These are phyloP conservation scores for Podaxis carcinomalis DNA, from an alignment of 768 basidiomycete species.

Conservation along the genomic window DNA sequence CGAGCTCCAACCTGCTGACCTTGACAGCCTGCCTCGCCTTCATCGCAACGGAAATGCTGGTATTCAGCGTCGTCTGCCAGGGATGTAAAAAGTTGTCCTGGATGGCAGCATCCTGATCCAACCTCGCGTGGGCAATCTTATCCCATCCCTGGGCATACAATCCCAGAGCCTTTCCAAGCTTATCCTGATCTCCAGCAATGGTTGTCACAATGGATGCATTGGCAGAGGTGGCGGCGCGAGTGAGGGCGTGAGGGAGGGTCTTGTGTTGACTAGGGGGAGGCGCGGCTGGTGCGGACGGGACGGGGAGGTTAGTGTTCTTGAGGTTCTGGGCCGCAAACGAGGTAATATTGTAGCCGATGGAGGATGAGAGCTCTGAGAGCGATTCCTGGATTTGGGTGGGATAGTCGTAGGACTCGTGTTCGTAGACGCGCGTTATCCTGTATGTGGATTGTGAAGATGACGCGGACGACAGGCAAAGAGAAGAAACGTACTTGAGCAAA, in stretches of 20 bases:
- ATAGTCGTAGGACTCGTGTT: constrained; percentile 85
- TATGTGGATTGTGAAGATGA: neutral
- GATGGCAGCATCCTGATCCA: constrained; percentile 77
- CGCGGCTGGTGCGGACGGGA: constrained; percentile 53
- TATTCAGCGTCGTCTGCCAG: constrained; percentile 85
- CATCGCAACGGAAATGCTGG: constrained; percentile 84
- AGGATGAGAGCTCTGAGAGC: constrained; percentile 63
- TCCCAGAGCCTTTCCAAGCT: constrained; percentile 74
- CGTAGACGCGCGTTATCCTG: constrained; percentile 87
- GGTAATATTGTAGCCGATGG: constrained; percentile 70
- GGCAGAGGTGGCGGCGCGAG: constrained; percentile 70
- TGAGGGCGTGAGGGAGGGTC: constrained; percentile 93
- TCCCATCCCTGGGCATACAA: constrained; percentile 83
- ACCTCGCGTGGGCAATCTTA: constrained; percentile 69
- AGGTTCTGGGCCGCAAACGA: constrained; percentile 85
- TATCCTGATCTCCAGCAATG: constrained; percentile 43
- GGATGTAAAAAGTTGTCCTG: constrained; percentile 65
- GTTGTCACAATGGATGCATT: constrained; percentile 40
- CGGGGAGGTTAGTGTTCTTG: constrained; percentile 84
- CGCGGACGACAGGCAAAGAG: neutral
- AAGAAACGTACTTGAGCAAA: constrained; percentile 64
- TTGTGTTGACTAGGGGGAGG: constrained; percentile 72
- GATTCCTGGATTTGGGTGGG: constrained; percentile 87
- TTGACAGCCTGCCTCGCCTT: constrained; percentile 86
- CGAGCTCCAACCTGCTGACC: constrained; percentile 79